A percentile compares a stretch with the other conserved stretches of the same genome.
phyloP scores from a whole-genome alignment of 805 yeast species.

The Metschnikowia cerradonensis region DNA sequence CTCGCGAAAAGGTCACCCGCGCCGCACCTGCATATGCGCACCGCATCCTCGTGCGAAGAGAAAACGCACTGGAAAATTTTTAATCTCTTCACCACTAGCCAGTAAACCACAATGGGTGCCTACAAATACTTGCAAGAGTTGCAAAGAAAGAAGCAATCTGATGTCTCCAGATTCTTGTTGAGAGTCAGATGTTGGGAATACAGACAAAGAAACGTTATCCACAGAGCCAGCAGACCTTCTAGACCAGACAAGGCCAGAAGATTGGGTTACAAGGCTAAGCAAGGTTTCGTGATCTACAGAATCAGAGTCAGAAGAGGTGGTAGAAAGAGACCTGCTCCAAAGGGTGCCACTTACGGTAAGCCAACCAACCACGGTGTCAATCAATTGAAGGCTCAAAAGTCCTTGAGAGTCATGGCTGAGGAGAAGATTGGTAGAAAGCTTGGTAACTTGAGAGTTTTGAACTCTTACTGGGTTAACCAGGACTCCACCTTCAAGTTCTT shows the following conservation, averaged over 20 bases:
- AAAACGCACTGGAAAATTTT: background rate
- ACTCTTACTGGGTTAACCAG: constrained; percentile 99
- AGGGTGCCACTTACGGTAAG: constrained; percentile 99
- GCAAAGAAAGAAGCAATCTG: constrained; percentile 99
- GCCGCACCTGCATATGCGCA: background rate
- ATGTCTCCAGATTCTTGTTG: constrained; percentile 96
- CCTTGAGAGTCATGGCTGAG: constrained; percentile 97
- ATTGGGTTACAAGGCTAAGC: constrained; percentile 99
- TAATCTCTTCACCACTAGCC: constrained; percentile 1
- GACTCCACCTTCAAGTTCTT: constrained; percentile 99
- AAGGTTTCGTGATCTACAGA: constrained; percentile 98
- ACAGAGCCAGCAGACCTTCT: constrained; percentile 98
- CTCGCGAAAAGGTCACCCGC: background rate
- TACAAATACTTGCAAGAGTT: constrained; percentile 99
- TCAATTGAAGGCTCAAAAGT: constrained; percentile 99
- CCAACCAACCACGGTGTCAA: constrained; percentile 99
- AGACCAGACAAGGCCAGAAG: constrained; percentile 99
- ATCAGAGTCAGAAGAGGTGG: constrained; percentile 99
- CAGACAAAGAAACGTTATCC: constrained; percentile 98
- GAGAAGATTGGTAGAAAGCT: constrained; percentile 99
- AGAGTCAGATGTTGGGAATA: constrained; percentile 99
- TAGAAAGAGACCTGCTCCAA: constrained; percentile 99
- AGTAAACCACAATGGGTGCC: constrained; percentile 80
- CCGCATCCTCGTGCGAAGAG: constrained; percentile 3
- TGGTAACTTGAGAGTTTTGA: constrained; percentile 97